phyloP scores from a whole-genome alignment of 176 grass and related monocot genomes.

The Ananas comosus region DNA sequence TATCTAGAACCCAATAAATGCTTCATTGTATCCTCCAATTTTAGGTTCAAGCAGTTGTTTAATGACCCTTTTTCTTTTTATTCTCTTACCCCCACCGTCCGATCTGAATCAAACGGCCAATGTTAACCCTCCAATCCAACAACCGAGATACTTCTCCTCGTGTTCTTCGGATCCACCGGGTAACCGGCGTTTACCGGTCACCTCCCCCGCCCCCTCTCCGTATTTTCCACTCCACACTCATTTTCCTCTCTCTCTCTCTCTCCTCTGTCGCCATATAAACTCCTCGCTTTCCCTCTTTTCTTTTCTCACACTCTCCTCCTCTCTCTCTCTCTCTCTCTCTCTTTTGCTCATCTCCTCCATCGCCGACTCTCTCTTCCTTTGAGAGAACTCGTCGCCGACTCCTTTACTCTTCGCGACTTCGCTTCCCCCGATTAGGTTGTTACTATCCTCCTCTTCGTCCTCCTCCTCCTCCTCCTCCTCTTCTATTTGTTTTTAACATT shows the following conservation, averaged over 20 bases:
- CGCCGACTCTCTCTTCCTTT: background rate
- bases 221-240: background rate
- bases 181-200: conserved; percentile 18
- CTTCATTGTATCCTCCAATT: too few species aligned
- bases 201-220: background rate
- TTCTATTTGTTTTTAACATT: background rate
- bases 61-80: too few species aligned
- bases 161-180: conserved; percentile 4
- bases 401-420: background rate
- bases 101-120: conserved; percentile 2
- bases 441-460: background rate
- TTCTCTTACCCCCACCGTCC: background rate
- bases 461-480: background rate
- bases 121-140: too few species aligned
- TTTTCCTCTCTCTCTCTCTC: background rate
- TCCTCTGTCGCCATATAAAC: conserved; percentile 1
- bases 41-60: too few species aligned
- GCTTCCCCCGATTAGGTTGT: background rate
- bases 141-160: too few species aligned
- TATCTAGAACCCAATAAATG: too few species aligned
- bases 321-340: background rate
- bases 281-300: background rate
- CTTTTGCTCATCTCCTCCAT: background rate
- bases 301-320: background rate
- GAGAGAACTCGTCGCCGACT: background rate